A percentile compares a stretch with the other conserved stretches of the same genome.
Conservation (phyloP, 306 rosid genomes). For the Corylus americana region DNA sequence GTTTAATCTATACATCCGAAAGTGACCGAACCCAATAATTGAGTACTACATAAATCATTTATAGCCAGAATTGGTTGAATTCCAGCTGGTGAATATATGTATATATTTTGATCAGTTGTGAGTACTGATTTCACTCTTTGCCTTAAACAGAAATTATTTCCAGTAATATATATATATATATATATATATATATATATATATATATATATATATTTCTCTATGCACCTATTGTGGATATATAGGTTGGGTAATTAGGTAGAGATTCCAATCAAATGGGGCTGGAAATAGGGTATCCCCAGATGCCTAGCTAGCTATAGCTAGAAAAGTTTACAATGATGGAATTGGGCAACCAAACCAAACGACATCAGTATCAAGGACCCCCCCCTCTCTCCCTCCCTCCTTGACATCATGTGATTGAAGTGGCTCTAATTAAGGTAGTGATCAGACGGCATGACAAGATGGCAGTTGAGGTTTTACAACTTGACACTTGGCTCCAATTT, state of each 20-base stretch:
- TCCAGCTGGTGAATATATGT: conserved; percentile 20
- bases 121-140: background rate
- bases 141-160: conserved; percentile 18
- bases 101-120: background rate
- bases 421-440: conserved; percentile 20
- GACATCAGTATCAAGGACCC: conserved; percentile 30
- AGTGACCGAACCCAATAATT: too few species aligned
- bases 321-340: conserved; percentile 23
- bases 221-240: too few species aligned
- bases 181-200: too few species aligned
- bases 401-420: conserved; percentile 26
- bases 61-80: background rate
- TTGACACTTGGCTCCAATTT: conserved; percentile 25
- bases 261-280: conserved; percentile 21
- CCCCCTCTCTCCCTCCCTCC: conserved; percentile 8
- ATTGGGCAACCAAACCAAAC: conserved; percentile 22
- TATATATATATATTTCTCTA: too few species aligned
- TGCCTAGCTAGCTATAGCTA: background rate
- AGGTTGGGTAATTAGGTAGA: too few species aligned
- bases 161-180: background rate
- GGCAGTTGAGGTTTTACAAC: conserved; percentile 21
- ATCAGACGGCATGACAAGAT: conserved; percentile 10
- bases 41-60: background rate
- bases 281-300: conserved; percentile 8
- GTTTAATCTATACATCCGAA: background rate